Evolutionary conservation across 208 protist species (phyloP).

Genomic region (Acanthamoeba triangularis): DNA sequence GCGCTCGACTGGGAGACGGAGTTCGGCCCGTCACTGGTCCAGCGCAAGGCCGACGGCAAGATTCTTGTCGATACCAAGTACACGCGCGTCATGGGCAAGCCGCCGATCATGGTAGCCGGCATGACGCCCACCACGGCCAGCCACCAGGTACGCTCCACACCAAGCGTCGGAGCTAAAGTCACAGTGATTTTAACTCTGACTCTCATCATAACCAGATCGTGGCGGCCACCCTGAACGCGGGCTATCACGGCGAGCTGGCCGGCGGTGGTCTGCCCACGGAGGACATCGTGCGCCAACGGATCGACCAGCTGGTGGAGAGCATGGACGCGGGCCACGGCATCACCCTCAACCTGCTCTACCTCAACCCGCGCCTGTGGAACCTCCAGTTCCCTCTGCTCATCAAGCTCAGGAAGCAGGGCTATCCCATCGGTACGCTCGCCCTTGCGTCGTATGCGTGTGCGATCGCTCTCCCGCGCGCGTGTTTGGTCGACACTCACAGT

Average conservation of each 20-base stretch:
- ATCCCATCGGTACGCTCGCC: conserved; percentile 82
- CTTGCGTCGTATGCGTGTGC: background rate
- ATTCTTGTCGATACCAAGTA: conserved; percentile 85
- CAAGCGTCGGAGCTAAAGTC: no score
- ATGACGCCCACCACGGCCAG: conserved; percentile 90
- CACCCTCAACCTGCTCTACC: conserved; percentile 91
- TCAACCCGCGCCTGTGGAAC: conserved; percentile 90
- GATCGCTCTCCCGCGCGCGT: background rate
- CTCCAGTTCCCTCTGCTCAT: conserved; percentile 90
- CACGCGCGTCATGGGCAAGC: conserved; percentile 86
- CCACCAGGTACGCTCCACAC: background rate
- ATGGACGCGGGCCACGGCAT: conserved; percentile 80
- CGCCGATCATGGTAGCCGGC: conserved; percentile 91
- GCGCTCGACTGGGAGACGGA: conserved; percentile 79
- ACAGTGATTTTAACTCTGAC: background rate
- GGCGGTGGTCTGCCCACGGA: conserved; percentile 86
- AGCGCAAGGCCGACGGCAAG: conserved; percentile 68
- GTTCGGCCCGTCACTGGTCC: conserved; percentile 84
- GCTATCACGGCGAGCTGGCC: conserved; percentile 90
- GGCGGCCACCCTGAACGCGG: conserved; percentile 88
- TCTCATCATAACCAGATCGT: conserved; percentile 21
- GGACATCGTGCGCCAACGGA: conserved; percentile 70
- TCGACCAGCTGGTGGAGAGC: conserved; percentile 61
- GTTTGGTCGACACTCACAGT: background rate
- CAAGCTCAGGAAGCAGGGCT: conserved; percentile 83